Evolutionary conservation across 768 basidiomycete species (phyloP), one percentile per base, ranked within the genome.

Genomic region (Tulasnella sp.): DNA sequence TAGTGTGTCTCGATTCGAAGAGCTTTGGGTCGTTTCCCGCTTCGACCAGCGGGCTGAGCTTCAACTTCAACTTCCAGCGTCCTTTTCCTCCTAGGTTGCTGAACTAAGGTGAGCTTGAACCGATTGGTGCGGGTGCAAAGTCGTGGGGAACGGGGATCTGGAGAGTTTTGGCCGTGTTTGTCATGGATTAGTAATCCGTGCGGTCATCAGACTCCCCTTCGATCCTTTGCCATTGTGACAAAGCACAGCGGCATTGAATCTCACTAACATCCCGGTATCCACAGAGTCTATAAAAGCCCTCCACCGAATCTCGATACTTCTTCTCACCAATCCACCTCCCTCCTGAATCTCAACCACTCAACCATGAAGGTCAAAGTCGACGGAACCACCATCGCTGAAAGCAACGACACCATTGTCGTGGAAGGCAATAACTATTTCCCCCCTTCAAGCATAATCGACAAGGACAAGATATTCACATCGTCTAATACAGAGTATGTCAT

Each of bases 361-460:
- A 83, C n/a, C 82, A 80, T 83, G 82, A 89, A 87, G 83, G 91
- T 88, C 42, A 84, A 85, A 3, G 81, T 90, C 78, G 84, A 89
- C 81, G 87, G 86, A 37, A 83, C 83, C 18, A 83, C 87, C 18
- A 85, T 94, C 81, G 92, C 92, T 0, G 87, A 92, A 77, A 88
- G 87, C 9, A 83, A 86, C 80, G 83, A 85, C 0, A 90, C 92
- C 0, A 83, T 89, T 46, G 82, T 88, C 7, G 87, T 93, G 70
- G 91, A 93, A 81, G 88, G 87, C 16, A 93, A 91, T 80, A 89
- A 91, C 80, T 93, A 93, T 84, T 93, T 93, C 82, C 91, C 93
- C 5, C 89, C 90, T 0, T 82, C 85, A 1, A 84, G 87, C 29
- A 44, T 70, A 0, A 84, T 93, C 35, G 85, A 87, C 55, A 85